Evolutionary conservation across 2,329 filamentous ascomycete genomes (phyloP).

Genomic region (Helminthosporium solani): DNA sequence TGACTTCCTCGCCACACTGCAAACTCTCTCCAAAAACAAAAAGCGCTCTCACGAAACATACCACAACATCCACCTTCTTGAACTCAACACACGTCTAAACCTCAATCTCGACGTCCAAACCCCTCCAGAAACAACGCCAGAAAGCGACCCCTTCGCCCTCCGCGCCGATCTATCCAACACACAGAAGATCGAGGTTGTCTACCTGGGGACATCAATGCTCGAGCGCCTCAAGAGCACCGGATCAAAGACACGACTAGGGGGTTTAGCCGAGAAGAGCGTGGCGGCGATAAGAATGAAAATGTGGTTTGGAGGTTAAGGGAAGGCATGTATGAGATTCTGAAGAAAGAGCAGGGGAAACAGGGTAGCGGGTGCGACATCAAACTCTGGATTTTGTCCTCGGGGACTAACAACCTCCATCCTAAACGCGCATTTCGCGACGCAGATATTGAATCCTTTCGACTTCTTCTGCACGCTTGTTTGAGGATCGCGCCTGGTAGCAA

Average conservation of each 20-base stretch:
- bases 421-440: slow-evolving; percentile 4
- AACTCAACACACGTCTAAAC: slow-evolving; percentile 7
- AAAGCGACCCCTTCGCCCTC: slow-evolving; percentile 3
- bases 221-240: slow-evolving; percentile 20
- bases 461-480: slow-evolving; percentile 9
- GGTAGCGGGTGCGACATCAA: slow-evolving; percentile 4
- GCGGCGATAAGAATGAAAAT: slow-evolving; percentile 16
- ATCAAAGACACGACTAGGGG: slow-evolving; percentile 4
- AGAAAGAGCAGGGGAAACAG: background rate
- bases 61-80: slow-evolving; percentile 9
- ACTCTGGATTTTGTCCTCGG: slow-evolving; percentile 13
- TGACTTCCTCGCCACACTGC: slow-evolving; percentile 1
- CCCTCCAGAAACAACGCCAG: background rate
- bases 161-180: slow-evolving; percentile 11
- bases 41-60: slow-evolving; percentile 7
- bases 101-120: slow-evolving; percentile 1
- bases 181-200: slow-evolving; percentile 8
- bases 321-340: slow-evolving; percentile 7
- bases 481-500: slow-evolving; percentile 11
- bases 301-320: slow-evolving; percentile 6
- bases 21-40: slow-evolving; percentile 2
- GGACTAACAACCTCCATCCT: slow-evolving; percentile 13
- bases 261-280: background rate
- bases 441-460: slow-evolving; percentile 7
- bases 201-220: slow-evolving; percentile 21